Conservation (phyloP, 257 asterid species). For the Solanum dulcamara region DNA sequence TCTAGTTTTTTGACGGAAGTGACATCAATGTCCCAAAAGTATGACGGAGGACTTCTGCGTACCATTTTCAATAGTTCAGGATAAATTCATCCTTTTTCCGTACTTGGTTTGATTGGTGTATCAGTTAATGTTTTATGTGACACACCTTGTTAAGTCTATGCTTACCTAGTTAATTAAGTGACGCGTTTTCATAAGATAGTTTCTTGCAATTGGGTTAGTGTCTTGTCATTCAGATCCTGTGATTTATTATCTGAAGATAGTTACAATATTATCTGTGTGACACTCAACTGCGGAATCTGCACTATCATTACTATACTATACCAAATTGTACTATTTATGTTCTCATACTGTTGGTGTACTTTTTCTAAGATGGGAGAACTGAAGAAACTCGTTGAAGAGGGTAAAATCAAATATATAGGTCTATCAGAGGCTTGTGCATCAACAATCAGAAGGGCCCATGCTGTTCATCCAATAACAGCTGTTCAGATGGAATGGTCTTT, state of each 20-base stretch:
- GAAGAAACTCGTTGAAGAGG: conserved; percentile 27
- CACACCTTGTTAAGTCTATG: neutral
- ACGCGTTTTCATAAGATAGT: neutral
- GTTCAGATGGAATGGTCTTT: neutral
- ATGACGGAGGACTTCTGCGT: no score
- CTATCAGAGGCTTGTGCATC: conserved; percentile 23
- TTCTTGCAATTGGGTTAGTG: neutral
- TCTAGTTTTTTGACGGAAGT: no score
- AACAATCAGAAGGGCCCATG: conserved; percentile 30
- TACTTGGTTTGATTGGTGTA: neutral
- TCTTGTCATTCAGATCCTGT: neutral
- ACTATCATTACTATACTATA: neutral
- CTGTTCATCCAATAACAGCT: conserved; percentile 19
- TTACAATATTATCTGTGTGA: neutral
- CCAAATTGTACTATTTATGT: neutral
- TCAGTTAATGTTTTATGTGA: neutral
- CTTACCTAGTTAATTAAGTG: neutral
- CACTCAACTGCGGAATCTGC: neutral
- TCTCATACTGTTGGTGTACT: neutral
- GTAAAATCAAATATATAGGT: conserved; percentile 20
- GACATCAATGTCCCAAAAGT: no score
- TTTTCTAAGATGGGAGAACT: conserved; percentile 12
- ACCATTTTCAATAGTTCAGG: no score
- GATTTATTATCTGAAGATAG: neutral
- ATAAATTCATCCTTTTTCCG: no score